Conservation (phyloP, 495 filamentous ascomycete species). For the Aspergillus saccharolyticus region DNA sequence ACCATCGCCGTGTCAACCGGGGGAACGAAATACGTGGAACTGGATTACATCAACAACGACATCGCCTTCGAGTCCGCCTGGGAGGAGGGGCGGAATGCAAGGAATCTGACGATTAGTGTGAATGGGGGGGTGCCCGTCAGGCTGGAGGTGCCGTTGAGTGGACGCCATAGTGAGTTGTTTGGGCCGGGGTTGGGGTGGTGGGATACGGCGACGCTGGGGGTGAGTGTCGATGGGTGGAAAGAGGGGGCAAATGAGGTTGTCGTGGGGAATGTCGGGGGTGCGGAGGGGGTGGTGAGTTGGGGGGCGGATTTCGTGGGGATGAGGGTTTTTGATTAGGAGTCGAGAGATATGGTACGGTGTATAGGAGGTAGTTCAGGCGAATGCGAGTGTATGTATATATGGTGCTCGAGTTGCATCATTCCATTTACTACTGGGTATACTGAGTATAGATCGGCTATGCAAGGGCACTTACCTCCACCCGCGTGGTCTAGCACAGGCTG, state of each 20-base stretch:
- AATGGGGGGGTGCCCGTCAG: conserved; percentile 36
- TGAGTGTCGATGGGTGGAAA: conserved; percentile 42
- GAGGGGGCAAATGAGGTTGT: conserved; percentile 36
- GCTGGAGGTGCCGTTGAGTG: conserved; percentile 45
- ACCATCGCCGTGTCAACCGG: conserved; percentile 26
- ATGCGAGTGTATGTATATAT: not conserved
- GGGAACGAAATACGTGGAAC: conserved; percentile 33
- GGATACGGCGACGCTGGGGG: conserved; percentile 40
- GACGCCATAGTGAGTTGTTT: conserved; percentile 42
- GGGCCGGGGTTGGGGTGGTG: conserved; percentile 43
- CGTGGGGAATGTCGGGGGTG: conserved; percentile 34
- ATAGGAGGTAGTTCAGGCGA: not conserved
- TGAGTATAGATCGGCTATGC: too few relatives aligned
- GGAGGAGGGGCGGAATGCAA: conserved; percentile 37
- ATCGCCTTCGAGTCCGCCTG: conserved; percentile 41
- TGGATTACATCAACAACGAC: conserved; percentile 51
- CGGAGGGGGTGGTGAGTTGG: conserved; percentile 25
- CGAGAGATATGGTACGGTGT: not conserved
- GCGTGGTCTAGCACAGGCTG: too few relatives aligned
- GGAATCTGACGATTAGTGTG: conserved; percentile 43
- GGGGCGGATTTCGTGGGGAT: conserved; percentile 40
- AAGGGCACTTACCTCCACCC: too few relatives aligned
- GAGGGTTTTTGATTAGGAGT: conserved; percentile 17
- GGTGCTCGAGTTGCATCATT: too few relatives aligned
- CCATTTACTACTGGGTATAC: too few relatives aligned